A percentile compares a stretch with the other conserved stretches of the same genome.
These are phyloP conservation scores for Pythium brassicae DNA, from an alignment of 352 stramenopile genomes.

Conservation along the genomic window DNA sequence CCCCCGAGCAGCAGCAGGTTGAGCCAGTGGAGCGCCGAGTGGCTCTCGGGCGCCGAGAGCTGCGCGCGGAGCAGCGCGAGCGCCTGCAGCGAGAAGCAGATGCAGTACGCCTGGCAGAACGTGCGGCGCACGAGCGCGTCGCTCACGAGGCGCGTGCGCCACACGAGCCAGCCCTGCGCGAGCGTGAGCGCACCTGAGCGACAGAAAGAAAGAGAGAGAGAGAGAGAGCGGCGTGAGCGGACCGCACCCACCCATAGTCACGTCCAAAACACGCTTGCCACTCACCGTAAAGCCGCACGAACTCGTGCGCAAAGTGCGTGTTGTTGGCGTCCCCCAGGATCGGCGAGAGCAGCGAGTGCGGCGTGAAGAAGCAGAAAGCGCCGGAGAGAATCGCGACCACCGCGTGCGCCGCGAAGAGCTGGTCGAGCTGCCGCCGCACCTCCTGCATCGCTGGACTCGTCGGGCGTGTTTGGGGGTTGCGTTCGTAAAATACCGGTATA, in stretches of 20 bases:
- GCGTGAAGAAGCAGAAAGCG: conserved; percentile 66
- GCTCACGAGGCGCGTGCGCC: conserved; percentile 81
- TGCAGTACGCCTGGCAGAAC: conserved; percentile 87
- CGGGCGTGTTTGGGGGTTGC: no score
- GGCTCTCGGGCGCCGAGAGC: conserved; percentile 60
- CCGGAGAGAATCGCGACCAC: conserved; percentile 61
- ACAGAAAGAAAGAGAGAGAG: background rate
- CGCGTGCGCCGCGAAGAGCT: conserved; percentile 76
- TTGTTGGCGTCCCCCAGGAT: conserved; percentile 73
- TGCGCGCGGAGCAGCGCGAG: conserved; percentile 71
- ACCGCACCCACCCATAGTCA: background rate
- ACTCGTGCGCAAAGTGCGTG: conserved; percentile 83
- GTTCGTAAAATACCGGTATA: background rate
- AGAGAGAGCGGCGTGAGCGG: background rate
- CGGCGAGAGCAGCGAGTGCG: conserved; percentile 76
- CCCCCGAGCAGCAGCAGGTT: conserved; percentile 71
- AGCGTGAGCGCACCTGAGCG: conserved; percentile 63
- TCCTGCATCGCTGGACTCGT: conserved; percentile 31
- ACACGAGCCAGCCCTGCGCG: conserved; percentile 83
- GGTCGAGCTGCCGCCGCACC: conserved; percentile 74
- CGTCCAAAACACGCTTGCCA: background rate
- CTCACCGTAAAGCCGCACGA: conserved; percentile 81
- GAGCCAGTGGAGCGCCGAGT: conserved; percentile 79
- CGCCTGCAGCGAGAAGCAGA: conserved; percentile 80
- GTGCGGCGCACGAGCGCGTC: conserved; percentile 80